These are phyloP conservation scores for Phytophthora gonapodyides DNA, from an alignment of 352 stramenopile species.

Conservation along the genomic window DNA sequence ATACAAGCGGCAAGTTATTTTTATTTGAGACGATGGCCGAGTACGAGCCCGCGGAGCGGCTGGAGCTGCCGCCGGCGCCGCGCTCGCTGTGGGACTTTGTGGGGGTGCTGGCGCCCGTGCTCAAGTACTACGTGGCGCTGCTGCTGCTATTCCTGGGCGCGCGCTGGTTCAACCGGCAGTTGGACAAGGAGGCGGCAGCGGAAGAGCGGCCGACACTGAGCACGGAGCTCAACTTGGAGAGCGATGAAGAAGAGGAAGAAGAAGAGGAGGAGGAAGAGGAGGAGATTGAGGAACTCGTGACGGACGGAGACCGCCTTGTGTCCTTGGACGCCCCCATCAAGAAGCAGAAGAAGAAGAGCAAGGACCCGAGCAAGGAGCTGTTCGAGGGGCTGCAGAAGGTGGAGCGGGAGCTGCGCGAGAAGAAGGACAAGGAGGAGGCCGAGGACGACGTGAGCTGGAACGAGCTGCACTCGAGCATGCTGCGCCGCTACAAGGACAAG, in stretches of 20 bases:
- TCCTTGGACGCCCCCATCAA: slow-evolving; percentile 18
- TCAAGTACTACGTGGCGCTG: slow-evolving; percentile 80
- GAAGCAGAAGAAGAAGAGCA: slow-evolving; percentile 45
- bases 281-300: slow-evolving; percentile 76
- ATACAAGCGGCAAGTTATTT: too few species aligned
- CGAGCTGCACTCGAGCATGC: slow-evolving; percentile 71
- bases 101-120: slow-evolving; percentile 56
- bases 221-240: slow-evolving; percentile 52
- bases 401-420: slow-evolving; percentile 67
- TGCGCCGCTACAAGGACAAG: slow-evolving; percentile 80
- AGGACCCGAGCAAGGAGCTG: slow-evolving; percentile 52
- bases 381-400: slow-evolving; percentile 81
- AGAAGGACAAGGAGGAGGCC: slow-evolving; percentile 51
- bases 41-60: slow-evolving; percentile 12
- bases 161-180: slow-evolving; percentile 59
- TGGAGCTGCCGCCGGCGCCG: slow-evolving; percentile 37
- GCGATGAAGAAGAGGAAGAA: slow-evolving; percentile 49
- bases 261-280: slow-evolving; percentile 45
- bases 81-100: slow-evolving; percentile 63
- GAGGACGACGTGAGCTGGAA: slow-evolving; percentile 79
- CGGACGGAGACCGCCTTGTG: slow-evolving; percentile 56
- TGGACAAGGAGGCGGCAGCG: slow-evolving; percentile 54
- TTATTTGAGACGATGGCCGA: slow-evolving; percentile 14
- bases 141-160: slow-evolving; percentile 61
- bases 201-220: slow-evolving; percentile 58